Evolutionary conservation across 1,284 basidiomycete genomes (phyloP), one percentile per base, ranked within the genome.

Genomic region (Rhodotorula sp.): DNA sequence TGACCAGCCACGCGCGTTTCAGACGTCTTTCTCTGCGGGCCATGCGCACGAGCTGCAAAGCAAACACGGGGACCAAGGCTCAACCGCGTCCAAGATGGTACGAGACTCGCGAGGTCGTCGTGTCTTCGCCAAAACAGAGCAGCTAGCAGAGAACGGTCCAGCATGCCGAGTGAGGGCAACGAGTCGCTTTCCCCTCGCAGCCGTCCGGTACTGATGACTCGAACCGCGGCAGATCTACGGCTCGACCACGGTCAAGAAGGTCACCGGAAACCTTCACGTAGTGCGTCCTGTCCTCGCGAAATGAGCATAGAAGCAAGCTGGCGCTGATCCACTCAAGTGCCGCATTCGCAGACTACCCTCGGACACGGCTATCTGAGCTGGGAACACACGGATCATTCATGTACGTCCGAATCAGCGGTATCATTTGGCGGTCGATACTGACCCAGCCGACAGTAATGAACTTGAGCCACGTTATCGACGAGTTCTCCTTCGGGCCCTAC

Each of bases 401-500:
- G 91, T 94, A 77, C 76, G 87, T 83, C 20, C 30, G 33, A 5
- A 0, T 1, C 7, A 30, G 26, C 29, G 1, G 0, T 22, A 2
- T 18, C 12, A 6, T 30, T 30, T 17, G 48, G 42, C 17, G 15
- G 3, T 58, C 37, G 6, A 15, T 14, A 37, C 20, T n/a, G 4
- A 37, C 37, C 18, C 10, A 24, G 44, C 1, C 26, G 10, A 26
- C 75, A 95, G 91, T 89, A 73, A 96, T 99, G 93, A 98, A 99
- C 79, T 85, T 98, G 46, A 93, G 92, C 2, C 95, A 99, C 82
- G 89, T 97, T 68, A 93, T 98, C 75, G 90, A 90, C 72, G 95
- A 98, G 81, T 95, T 97, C 80, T 96, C 93, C 2, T 98, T 98
- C 77, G 95, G 95, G 0, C 91, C 93, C 0, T 91, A 91, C 83